These are phyloP conservation scores for Taiozyma sp. DNA, from an alignment of 1,139 yeast species.

Conservation along the genomic window DNA sequence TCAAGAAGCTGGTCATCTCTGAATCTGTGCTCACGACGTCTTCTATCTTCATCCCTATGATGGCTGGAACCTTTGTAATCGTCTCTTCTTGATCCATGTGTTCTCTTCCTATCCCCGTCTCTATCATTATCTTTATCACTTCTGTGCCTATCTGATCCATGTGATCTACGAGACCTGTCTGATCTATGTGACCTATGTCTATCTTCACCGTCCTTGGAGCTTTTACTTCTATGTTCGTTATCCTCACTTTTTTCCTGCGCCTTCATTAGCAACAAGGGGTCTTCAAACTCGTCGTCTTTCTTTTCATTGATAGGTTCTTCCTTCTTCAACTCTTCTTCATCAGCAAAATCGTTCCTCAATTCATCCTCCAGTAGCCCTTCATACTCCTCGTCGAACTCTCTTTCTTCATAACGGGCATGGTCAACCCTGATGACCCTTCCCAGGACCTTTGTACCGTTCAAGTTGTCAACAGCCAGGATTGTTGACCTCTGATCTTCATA, in stretches of 20 bases:
- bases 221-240: background rate
- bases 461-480: constrained; percentile 81
- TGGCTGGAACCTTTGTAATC: background rate
- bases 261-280: constrained; percentile 17
- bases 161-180: no score
- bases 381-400: constrained; percentile 42
- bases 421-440: constrained; percentile 65
- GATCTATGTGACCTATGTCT: background rate
- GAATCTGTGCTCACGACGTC: background rate
- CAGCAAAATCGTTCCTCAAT: constrained; percentile 18
- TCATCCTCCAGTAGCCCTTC: constrained; percentile 20
- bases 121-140: background rate
- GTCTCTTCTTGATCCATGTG: background rate
- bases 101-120: background rate
- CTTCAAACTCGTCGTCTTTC: constrained; percentile 17
- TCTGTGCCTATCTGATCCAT: background rate
- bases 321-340: constrained; percentile 4
- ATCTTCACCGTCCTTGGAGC: background rate
- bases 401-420: constrained; percentile 62
- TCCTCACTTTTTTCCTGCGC: background rate
- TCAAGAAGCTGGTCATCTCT: no score
- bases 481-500: constrained; percentile 81
- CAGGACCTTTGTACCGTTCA: constrained; percentile 63
- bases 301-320: background rate
- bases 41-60: background rate